Evolutionary conservation across 2,329 filamentous ascomycete genomes (phyloP).

Genomic region (Beauveria asiatica): DNA sequence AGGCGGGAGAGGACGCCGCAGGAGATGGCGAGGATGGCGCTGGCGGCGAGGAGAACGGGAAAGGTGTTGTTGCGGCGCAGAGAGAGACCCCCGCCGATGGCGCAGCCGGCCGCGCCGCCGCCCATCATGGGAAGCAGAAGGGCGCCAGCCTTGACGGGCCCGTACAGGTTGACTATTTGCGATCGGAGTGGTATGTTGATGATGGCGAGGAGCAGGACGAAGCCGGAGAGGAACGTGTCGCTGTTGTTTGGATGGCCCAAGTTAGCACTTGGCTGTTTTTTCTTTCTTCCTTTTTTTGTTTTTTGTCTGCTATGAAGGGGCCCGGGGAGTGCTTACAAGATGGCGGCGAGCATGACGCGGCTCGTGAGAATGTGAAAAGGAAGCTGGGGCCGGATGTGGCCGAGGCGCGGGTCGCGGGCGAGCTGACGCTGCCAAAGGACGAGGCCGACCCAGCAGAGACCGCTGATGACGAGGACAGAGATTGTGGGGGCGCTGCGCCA

Average conservation of each 20-base stretch:
- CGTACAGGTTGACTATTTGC: constrained; percentile 17
- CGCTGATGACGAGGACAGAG: constrained; percentile 12
- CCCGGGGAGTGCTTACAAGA: constrained; percentile 3
- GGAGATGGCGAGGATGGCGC: constrained; percentile 13
- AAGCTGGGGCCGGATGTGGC: constrained; percentile 14
- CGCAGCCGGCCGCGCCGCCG: constrained; percentile 14
- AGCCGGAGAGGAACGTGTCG: constrained; percentile 16
- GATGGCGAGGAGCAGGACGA: constrained; percentile 16
- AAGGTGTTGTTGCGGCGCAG: constrained; percentile 15
- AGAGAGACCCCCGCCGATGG: constrained; percentile 14
- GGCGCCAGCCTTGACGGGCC: constrained; percentile 16
- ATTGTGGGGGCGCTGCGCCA: constrained; percentile 16
- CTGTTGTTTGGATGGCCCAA: not conserved
- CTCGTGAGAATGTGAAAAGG: constrained; percentile 15
- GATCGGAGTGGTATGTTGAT: constrained; percentile 18
- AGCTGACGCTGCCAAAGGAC: constrained; percentile 15
- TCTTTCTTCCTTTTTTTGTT: no score
- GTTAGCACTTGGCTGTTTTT: not conserved
- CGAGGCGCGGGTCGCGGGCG: constrained; percentile 9
- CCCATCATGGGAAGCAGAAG: constrained; percentile 18
- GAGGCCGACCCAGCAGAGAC: constrained; percentile 15
- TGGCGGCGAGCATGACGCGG: constrained; percentile 15
- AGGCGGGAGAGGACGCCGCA: constrained; percentile 15
- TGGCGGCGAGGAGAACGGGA: constrained; percentile 14
- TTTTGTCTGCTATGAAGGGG: no score